phyloP scores from a whole-genome alignment of 176 grass and related monocot genomes.

The Aegilops longissima region DNA sequence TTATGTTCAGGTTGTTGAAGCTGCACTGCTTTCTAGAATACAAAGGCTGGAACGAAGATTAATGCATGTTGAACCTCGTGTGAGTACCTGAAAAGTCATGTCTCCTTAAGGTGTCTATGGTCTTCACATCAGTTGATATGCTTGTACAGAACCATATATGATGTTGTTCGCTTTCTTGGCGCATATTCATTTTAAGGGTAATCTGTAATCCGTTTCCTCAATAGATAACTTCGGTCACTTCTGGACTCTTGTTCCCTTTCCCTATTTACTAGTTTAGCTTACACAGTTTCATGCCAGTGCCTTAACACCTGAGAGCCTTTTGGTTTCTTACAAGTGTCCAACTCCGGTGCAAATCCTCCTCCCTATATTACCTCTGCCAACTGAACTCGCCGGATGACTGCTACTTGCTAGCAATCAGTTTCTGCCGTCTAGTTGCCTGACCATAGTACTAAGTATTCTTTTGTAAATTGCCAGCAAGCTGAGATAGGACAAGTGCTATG shows the following conservation, averaged over 20 bases:
- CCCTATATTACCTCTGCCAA: constrained; percentile 4
- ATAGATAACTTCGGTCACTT: neutral
- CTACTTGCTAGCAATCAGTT: neutral
- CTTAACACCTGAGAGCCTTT: neutral
- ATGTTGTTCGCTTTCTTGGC: neutral
- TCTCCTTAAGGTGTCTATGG: neutral
- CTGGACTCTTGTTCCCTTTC: neutral
- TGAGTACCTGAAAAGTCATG: constrained; percentile 57
- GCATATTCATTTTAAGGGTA: constrained; percentile 2
- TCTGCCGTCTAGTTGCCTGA: neutral
- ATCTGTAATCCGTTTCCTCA: neutral
- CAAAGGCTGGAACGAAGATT: constrained; percentile 76
- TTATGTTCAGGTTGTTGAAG: constrained; percentile 85
- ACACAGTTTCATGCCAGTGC: constrained; percentile 1
- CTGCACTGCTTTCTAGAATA: constrained; percentile 92
- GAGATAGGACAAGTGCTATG: neutral
- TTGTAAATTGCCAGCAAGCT: neutral
- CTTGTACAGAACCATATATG: neutral
- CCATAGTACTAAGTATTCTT: neutral
- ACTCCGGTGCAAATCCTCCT: neutral
- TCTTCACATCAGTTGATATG: constrained; percentile 10
- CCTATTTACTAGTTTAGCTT: constrained; percentile 21
- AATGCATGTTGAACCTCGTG: constrained; percentile 91
- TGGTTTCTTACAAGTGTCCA: neutral
- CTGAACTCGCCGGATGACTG: constrained; percentile 1